Evolutionary conservation across 2,329 filamentous ascomycete species (phyloP).

Genomic region (Didymellaceae sp.): DNA sequence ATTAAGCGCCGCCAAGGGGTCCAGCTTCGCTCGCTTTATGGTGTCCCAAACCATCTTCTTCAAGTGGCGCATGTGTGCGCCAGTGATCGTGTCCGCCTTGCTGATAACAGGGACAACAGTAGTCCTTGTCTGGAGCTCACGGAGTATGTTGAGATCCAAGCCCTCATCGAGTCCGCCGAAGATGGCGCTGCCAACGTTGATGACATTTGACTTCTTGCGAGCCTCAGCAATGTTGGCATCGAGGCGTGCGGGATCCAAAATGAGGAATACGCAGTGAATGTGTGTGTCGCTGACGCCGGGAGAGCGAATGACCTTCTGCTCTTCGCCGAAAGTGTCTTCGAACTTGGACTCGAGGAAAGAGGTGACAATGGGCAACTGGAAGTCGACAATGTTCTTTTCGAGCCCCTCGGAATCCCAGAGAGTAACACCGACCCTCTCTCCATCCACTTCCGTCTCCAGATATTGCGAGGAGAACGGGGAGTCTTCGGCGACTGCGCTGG

Average conservation of each 20-base stretch:
- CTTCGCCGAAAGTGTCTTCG: constrained; percentile 94
- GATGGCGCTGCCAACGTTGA: constrained; percentile 54
- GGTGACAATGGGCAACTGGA: constrained; percentile 90
- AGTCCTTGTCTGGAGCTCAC: constrained; percentile 88
- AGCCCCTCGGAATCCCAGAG: constrained; percentile 96
- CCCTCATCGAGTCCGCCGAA: constrained; percentile 82
- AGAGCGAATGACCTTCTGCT: constrained; percentile 95
- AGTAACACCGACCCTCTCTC: constrained; percentile 88
- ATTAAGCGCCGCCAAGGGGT: constrained; percentile 85
- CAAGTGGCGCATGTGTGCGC: constrained; percentile 88
- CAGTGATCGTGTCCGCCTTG: constrained; percentile 97
- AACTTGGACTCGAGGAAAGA: constrained; percentile 97
- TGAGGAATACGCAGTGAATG: constrained; percentile 92
- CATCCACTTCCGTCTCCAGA: constrained; percentile 92
- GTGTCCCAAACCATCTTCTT: constrained; percentile 91
- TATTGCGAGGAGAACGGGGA: constrained; percentile 82
- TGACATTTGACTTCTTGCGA: constrained; percentile 62
- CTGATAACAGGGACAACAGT: constrained; percentile 94
- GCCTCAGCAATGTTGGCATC: constrained; percentile 77
- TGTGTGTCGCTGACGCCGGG: constrained; percentile 95
- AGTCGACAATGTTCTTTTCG: constrained; percentile 92
- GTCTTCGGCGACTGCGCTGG: constrained; percentile 54
- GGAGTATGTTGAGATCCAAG: constrained; percentile 88
- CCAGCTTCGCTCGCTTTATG: constrained; percentile 82
- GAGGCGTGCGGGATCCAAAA: constrained; percentile 86